Evolutionary conservation across 2,329 filamentous ascomycete genomes (phyloP).

Genomic region (Claviceps pazoutovae): DNA sequence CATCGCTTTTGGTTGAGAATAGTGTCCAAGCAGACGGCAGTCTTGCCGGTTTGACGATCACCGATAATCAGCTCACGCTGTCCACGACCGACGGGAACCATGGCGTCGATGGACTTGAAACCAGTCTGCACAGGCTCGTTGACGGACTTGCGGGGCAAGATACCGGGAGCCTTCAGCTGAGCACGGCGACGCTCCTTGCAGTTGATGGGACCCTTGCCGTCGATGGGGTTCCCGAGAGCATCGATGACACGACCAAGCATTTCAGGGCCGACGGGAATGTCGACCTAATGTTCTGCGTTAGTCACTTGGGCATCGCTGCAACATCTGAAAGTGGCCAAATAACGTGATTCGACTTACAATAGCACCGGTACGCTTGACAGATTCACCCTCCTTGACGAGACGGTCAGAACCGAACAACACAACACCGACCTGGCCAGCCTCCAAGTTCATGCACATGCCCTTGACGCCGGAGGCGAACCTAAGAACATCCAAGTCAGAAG

Average conservation of each 20-base stretch:
- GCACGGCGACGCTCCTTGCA: slow-evolving; percentile 86
- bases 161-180: slow-evolving; percentile 97
- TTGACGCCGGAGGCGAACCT: slow-evolving; percentile 99
- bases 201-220: slow-evolving; percentile 96
- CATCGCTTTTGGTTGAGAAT: slow-evolving; percentile 99
- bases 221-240: slow-evolving; percentile 97
- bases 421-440: slow-evolving; percentile 99
- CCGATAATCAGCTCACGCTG: slow-evolving; percentile 99
- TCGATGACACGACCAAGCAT: slow-evolving; percentile 97
- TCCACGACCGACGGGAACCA: slow-evolving; percentile 99
- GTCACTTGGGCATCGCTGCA: slow-evolving; percentile 11
- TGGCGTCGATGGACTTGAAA: slow-evolving; percentile 97
- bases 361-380: slow-evolving; percentile 97
- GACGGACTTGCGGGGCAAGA: slow-evolving; percentile 93
- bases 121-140: slow-evolving; percentile 98
- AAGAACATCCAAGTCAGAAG: slow-evolving; percentile 9
- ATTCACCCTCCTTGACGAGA: slow-evolving; percentile 99
- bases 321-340: background rate
- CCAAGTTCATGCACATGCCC: slow-evolving; percentile 99
- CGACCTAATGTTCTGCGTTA: slow-evolving; percentile 50
- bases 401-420: slow-evolving; percentile 99
- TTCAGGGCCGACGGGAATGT: slow-evolving; percentile 84
- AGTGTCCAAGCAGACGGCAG: slow-evolving; percentile 91
- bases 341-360: slow-evolving; percentile 55
- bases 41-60: slow-evolving; percentile 99